Percentiles rank a stretch among this genome's conserved stretches.
phyloP scores from a whole-genome alignment of 108 stramenopile species.

The Nitzschia inconspicua region DNA sequence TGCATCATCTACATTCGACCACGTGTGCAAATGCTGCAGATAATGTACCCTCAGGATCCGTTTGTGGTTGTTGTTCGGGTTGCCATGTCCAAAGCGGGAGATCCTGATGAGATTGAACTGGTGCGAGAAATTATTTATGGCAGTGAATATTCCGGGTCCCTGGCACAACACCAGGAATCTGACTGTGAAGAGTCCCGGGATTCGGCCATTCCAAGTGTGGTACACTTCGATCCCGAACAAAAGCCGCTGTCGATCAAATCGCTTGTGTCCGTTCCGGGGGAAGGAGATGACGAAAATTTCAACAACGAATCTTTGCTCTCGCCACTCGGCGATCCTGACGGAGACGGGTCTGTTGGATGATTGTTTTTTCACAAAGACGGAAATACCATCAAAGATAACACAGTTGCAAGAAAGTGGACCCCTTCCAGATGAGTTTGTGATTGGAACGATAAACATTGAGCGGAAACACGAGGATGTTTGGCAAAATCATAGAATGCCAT shows the following conservation, averaged over 20 bases:
- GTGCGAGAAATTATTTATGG: conserved; percentile 27
- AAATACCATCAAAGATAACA: too few species aligned
- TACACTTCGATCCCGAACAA: conserved; percentile 13
- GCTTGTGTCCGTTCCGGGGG: conserved; percentile 8
- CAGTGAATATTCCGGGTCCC: conserved; percentile 8
- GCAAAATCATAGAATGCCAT: too few species aligned
- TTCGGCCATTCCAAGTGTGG: conserved; percentile 10
- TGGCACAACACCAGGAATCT: not conserved
- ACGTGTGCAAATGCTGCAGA: conserved; percentile 16
- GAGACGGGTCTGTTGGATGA: too few species aligned
- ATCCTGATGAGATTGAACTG: conserved; percentile 31
- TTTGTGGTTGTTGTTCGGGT: conserved; percentile 15
- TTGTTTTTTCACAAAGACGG: too few species aligned
- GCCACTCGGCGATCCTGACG: too few species aligned
- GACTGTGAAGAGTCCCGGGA: not conserved
- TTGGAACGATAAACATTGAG: too few species aligned
- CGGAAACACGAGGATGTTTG: too few species aligned
- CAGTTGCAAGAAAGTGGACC: too few species aligned
- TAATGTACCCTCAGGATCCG: conserved; percentile 28
- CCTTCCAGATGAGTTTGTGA: too few species aligned
- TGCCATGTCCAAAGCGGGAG: conserved; percentile 28
- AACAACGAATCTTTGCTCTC: too few species aligned
- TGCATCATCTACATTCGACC: conserved; percentile 22
- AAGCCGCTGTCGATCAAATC: conserved; percentile 10
- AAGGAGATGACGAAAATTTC: conserved; percentile 6